Evolutionary conservation across 2,329 filamentous ascomycete genomes (phyloP).

Genomic region (Mycosphaerella arachidis): DNA sequence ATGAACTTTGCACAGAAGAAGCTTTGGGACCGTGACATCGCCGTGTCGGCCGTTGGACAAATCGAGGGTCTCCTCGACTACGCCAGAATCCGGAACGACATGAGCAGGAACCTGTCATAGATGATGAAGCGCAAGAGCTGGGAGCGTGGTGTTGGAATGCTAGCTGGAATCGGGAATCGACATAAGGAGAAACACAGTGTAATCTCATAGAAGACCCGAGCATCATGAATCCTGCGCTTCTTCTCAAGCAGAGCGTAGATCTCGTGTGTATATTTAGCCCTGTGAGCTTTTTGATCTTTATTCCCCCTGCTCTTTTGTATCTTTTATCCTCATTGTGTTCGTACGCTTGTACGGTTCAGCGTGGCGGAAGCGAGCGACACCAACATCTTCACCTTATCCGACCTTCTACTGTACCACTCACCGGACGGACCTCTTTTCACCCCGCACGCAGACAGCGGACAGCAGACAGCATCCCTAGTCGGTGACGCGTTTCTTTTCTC

Average conservation of each 20-base stretch:
- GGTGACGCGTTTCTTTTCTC: too few species aligned
- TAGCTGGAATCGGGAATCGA: background rate
- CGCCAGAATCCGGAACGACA: constrained; percentile 73
- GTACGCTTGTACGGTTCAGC: background rate
- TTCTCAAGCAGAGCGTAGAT: constrained; percentile 1
- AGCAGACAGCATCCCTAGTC: background rate
- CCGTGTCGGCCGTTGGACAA: constrained; percentile 85
- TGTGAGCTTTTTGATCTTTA: constrained; percentile 2
- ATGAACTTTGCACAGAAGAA: constrained; percentile 94
- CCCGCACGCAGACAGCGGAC: too few species aligned
- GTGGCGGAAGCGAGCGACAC: background rate
- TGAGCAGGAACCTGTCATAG: constrained; percentile 67
- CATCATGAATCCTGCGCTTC: constrained; percentile 2
- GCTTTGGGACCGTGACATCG: constrained; percentile 96
- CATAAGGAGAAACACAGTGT: constrained; percentile 19
- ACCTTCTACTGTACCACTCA: too few species aligned
- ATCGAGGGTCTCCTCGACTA: constrained; percentile 82
- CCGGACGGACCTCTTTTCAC: too few species aligned
- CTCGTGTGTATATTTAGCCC: constrained; percentile 14
- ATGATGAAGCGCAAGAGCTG: constrained; percentile 3
- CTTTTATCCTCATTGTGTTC: background rate
- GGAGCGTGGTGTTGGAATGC: constrained; percentile 5
- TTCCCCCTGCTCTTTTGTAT: background rate
- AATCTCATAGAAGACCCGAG: constrained; percentile 20
- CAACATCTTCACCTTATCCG: background rate